Conservation (phyloP, 75 land plant genomes). For the Larix kaempferi region DNA sequence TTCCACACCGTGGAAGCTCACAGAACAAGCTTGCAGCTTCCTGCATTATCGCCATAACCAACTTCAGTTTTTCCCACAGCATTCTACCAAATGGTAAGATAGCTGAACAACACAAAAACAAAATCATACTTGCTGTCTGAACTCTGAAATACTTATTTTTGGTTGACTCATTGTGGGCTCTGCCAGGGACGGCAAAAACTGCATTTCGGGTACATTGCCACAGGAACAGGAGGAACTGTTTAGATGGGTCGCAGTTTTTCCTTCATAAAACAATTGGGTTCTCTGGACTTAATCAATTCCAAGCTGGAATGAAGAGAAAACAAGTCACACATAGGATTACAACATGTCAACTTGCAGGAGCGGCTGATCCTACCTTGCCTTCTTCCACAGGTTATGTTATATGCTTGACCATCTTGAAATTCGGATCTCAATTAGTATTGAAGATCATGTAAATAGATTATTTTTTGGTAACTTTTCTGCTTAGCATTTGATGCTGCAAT, state of each 20-base stretch:
- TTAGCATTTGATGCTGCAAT: neutral
- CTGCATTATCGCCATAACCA: neutral
- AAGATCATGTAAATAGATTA: neutral
- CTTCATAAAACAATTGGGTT: neutral
- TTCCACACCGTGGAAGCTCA: neutral
- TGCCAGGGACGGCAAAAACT: neutral
- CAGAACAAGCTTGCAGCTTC: neutral
- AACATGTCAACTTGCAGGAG: neutral
- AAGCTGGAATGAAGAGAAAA: neutral
- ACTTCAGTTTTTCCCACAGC: neutral
- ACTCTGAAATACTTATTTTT: no score
- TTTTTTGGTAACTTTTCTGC: neutral
- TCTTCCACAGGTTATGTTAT: constrained; percentile 4
- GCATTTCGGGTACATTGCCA: constrained; percentile 1
- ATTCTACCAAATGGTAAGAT: neutral
- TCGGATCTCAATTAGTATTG: neutral
- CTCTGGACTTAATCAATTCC: neutral
- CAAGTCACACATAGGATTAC: neutral
- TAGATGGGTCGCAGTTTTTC: neutral
- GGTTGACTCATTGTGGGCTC: neutral
- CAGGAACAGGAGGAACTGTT: neutral
- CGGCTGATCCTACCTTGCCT: neutral
- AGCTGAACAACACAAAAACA: neutral
- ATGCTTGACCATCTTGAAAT: neutral
- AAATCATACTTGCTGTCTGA: neutral